These are phyloP conservation scores for Pseudisothecium myosuroides DNA, from an alignment of 225 moss, liverwort and hornwort species.

Conservation along the genomic window DNA sequence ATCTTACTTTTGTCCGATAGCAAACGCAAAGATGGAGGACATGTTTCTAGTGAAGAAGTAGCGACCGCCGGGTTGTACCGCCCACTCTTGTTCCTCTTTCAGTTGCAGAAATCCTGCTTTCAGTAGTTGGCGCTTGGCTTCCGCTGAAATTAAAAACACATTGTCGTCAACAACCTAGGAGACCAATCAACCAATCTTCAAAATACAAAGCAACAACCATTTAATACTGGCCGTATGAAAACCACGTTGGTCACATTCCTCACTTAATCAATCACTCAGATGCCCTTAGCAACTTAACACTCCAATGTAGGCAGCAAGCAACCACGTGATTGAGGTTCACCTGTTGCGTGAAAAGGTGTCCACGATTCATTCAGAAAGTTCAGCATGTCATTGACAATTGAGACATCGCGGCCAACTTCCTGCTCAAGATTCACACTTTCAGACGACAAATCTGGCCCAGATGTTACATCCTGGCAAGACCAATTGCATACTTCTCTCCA, in stretches of 20 bases:
- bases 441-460: background rate
- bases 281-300: background rate
- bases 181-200: background rate
- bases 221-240: background rate
- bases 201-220: background rate
- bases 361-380: constrained; percentile 66
- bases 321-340: constrained; percentile 8
- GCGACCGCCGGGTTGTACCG: constrained; percentile 62
- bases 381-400: constrained; percentile 55
- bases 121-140: constrained; percentile 51
- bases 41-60: constrained; percentile 86
- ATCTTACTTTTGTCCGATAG: constrained; percentile 59
- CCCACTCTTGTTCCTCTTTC: constrained; percentile 73
- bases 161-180: background rate
- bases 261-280: background rate
- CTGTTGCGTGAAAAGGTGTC: constrained; percentile 83
- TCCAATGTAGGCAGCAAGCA: background rate
- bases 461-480: background rate
- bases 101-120: constrained; percentile 71
- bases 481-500: background rate
- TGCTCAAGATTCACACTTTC: constrained; percentile 11
- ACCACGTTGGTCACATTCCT: background rate
- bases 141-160: constrained; percentile 28
- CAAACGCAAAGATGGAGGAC: constrained; percentile 89
- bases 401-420: constrained; percentile 31